Evolutionary conservation across 2,329 filamentous ascomycete genomes (phyloP).

Genomic region (Monilinia polystroma): DNA sequence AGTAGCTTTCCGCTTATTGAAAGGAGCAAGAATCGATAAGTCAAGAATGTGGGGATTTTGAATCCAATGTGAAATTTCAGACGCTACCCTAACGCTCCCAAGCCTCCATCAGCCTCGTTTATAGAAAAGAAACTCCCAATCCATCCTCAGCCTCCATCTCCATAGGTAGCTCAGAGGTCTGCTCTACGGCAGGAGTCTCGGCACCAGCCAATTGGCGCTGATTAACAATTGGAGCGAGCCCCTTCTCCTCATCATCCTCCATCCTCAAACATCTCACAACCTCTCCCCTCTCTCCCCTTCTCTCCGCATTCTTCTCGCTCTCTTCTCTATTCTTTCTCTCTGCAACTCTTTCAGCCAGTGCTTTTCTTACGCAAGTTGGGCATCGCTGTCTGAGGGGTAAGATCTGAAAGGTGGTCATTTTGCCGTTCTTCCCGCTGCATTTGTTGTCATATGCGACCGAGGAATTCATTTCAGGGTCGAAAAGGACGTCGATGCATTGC

Average conservation of each 20-base stretch:
- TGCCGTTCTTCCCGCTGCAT: not conserved
- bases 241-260: conserved; percentile 12
- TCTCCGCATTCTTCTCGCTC: not conserved
- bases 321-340: conserved; percentile 5
- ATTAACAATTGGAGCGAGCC: not conserved
- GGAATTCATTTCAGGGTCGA: no score
- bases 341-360: not conserved
- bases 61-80: no score
- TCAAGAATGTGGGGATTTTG: no score
- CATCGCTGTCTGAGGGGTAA: not conserved
- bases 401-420: not conserved
- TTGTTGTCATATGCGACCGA: not conserved
- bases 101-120: not conserved
- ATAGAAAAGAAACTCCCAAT: not conserved
- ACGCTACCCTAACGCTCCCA: not conserved
- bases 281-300: not conserved
- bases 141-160: not conserved
- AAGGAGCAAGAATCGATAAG: no score
- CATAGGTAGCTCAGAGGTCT: no score
- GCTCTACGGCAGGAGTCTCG: not conserved
- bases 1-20: no score
- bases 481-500: no score
- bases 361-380: not conserved
- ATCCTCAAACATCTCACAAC: not conserved
- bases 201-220: not conserved